A percentile compares a stretch with the other conserved stretches of the same genome.
Conservation (phyloP, 75 land plant species). For the Gnetum montanum region DNA sequence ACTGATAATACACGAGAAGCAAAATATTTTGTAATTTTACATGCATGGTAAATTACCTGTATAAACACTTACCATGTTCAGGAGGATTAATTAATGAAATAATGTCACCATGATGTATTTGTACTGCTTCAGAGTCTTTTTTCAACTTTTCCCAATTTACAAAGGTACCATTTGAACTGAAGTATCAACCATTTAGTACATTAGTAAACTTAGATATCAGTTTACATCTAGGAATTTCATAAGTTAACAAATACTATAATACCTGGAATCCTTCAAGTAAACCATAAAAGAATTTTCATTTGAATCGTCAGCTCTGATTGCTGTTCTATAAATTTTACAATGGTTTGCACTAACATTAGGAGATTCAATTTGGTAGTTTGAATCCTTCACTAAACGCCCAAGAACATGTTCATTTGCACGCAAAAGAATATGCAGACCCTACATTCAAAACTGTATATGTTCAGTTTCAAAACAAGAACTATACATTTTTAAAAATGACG, state of each 20-base stretch:
- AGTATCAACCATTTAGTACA: conserved; percentile 8
- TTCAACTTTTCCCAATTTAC: conserved; percentile 62
- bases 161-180: conserved; percentile 95
- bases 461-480: too few relatives aligned
- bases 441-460: too few relatives aligned
- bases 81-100: conserved; percentile 68
- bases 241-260: background rate
- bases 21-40: too few relatives aligned
- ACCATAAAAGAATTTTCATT: conserved; percentile 18
- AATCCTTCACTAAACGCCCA: conserved; percentile 64
- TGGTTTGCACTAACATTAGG: conserved; percentile 63
- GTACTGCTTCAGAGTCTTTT: conserved; percentile 42
- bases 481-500: too few relatives aligned
- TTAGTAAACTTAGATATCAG: background rate
- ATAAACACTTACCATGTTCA: conserved; percentile 84
- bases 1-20: too few relatives aligned
- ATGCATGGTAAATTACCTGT: too few relatives aligned
- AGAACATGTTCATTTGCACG: conserved; percentile 53
- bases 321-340: conserved; percentile 57
- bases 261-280: conserved; percentile 82
- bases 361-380: conserved; percentile 52
- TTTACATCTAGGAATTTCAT: background rate
- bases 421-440: conserved; percentile 81
- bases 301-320: conserved; percentile 9
- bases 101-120: conserved; percentile 75